A percentile compares a stretch with the other conserved stretches of the same genome.
Conservation (phyloP, 2,329 filamentous ascomycete species). For the Albifimbria verrucaria region DNA sequence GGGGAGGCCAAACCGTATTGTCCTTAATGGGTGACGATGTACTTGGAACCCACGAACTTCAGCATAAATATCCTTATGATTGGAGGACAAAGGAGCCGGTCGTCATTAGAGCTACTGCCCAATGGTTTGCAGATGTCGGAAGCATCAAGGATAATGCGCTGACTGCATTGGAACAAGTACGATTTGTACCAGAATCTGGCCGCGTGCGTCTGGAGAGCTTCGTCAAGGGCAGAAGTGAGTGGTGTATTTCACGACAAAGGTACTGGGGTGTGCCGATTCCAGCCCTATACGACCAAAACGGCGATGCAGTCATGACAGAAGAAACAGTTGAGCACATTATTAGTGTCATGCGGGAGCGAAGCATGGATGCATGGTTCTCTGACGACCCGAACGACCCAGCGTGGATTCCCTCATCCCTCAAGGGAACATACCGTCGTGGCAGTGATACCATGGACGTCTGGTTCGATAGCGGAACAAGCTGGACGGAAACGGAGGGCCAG, state of each 20-base stretch:
- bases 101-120: conserved; percentile 86
- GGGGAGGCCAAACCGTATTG: conserved; percentile 69
- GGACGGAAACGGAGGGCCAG: conserved; percentile 58
- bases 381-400: conserved; percentile 70
- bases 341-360: conserved; percentile 68
- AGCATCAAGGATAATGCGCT: conserved; percentile 75
- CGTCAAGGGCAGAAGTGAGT: conserved; percentile 82
- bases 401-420: conserved; percentile 70
- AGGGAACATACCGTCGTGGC: conserved; percentile 65
- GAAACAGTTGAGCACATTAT: conserved; percentile 84
- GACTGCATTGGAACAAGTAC: conserved; percentile 64
- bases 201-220: conserved; percentile 78
- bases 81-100: conserved; percentile 95
- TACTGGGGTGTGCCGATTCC: conserved; percentile 97
- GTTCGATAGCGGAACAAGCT: conserved; percentile 97
- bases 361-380: conserved; percentile 93
- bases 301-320: conserved; percentile 73
- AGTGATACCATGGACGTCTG: conserved; percentile 98
- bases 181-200: conserved; percentile 75
- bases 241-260: conserved; percentile 96
- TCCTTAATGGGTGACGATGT: conserved; percentile 64
- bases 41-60: conserved; percentile 66
- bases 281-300: conserved; percentile 72
- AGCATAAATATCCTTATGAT: conserved; percentile 96
- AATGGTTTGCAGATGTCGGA: conserved; percentile 95